Conservation (phyloP, 257 asterid species). For the Lantana camara region DNA sequence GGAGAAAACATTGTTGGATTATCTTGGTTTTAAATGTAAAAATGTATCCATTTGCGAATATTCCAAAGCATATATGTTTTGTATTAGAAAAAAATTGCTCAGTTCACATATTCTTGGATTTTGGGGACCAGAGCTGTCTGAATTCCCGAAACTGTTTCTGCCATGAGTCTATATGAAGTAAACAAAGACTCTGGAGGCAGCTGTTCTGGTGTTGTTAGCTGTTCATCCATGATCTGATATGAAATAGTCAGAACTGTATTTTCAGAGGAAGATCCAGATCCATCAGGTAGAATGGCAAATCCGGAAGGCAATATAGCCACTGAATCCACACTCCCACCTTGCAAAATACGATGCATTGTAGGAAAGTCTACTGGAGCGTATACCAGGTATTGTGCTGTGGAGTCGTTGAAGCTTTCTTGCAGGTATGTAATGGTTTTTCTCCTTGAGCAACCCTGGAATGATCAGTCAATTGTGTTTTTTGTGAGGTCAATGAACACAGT, state of each 20-base stretch:
- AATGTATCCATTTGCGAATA: neutral
- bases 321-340: conserved; percentile 40
- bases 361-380: conserved; percentile 47
- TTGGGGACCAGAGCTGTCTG: conserved; percentile 29
- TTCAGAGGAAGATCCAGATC: neutral
- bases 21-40: neutral
- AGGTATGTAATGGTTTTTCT: conserved; percentile 34
- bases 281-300: conserved; percentile 42
- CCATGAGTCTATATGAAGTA: conserved; percentile 38
- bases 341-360: conserved; percentile 36
- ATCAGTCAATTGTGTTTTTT: neutral
- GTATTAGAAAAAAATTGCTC: neutral
- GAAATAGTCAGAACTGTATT: conserved; percentile 45
- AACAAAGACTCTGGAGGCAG: conserved; percentile 38
- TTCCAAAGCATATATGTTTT: neutral
- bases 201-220: conserved; percentile 27
- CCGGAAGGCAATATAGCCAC: conserved; percentile 53
- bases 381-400: conserved; percentile 37
- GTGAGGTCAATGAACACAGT: too few species aligned
- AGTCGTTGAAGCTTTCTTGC: conserved; percentile 53
- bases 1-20: neutral
- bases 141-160: conserved; percentile 39
- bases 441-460: conserved; percentile 28
- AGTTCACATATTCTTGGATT: neutral
- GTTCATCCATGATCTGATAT: conserved; percentile 49